Conservation (phyloP, 441 rosid genomes). For the Populus hybrid region DNA sequence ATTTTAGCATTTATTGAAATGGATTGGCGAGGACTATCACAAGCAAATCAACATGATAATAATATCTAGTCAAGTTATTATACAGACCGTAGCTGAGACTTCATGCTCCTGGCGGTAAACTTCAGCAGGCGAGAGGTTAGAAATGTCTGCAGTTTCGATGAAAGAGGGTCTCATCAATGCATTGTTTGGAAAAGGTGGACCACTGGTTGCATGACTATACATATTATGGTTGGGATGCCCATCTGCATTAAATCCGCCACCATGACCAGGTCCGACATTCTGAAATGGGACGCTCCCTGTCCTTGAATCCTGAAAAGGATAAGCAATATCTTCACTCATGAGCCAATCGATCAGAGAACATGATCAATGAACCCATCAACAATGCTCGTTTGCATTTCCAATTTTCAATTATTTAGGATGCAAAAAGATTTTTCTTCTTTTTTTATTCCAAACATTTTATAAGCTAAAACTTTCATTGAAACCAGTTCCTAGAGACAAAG, state of each 20-base stretch:
- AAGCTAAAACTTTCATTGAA: background rate
- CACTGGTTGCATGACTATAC: slow-evolving; percentile 35
- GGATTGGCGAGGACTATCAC: background rate
- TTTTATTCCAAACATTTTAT: too few relatives aligned
- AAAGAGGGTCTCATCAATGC: slow-evolving; percentile 45
- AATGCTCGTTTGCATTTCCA: background rate
- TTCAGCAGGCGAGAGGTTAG: slow-evolving; percentile 62
- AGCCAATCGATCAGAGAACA: background rate
- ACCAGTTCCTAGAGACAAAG: background rate
- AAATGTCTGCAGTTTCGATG: slow-evolving; percentile 41
- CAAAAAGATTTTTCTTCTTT: background rate
- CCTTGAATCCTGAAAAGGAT: slow-evolving; percentile 49
- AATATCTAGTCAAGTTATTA: slow-evolving; percentile 15
- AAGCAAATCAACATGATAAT: background rate
- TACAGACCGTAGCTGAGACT: slow-evolving; percentile 77
- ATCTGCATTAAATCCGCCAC: slow-evolving; percentile 46
- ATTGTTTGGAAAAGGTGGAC: slow-evolving; percentile 49
- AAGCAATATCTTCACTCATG: slow-evolving; percentile 4
- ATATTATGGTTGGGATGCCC: slow-evolving; percentile 49
- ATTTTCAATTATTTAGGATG: background rate
- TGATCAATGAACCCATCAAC: background rate
- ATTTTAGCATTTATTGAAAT: background rate
- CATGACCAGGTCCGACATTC: slow-evolving; percentile 41
- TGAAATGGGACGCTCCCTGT: slow-evolving; percentile 40
- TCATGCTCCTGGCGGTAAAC: slow-evolving; percentile 76